Evolutionary conservation across 1,284 basidiomycete species (phyloP), one percentile per base, ranked within the genome.

Genomic region (Leccinum subfulvum): DNA sequence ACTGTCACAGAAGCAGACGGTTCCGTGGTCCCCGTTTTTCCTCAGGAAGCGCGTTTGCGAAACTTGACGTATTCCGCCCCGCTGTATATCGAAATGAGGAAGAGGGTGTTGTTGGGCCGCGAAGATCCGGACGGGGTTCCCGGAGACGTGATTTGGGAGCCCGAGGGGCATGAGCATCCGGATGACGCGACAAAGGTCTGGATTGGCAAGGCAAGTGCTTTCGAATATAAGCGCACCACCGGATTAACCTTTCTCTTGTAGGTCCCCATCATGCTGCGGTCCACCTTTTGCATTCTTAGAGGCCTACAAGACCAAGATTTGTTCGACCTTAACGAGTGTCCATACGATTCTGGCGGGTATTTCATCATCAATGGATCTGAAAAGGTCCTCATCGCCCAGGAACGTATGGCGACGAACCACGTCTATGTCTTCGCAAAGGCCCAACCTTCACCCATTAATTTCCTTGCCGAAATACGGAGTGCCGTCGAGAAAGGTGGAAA

Each of bases 361-460:
- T 99, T 99, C 76, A 94, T 99, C 76, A 98, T 99, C 81, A 99
- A 98, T 71, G 97, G 97, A 30, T 99, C 97, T 1, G 97, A 99
- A 78, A 99, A 99, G 78, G 97, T 99, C 30, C 84, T 99, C 67
- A 99, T 99, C 78, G 97, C 97, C 0, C 97, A 99, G 76, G 97
- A 99, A 77, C 89, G 97, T 59, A 99, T 99, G 96, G 97, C 97
- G 9, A 97, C 95, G 49, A 99, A 99, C 78, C 96, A 98, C 73
- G 97, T 99, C 70, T 99, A 99, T 76, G 96, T 98, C 63, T 99
- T 99, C 76, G 95, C 96, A 63, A 99, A 99, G 77, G 94, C 94
- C 0, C 93, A 98, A 63, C 97, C 97, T 2, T 96, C 95, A 6
- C 94, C 96, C 8, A 94, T 98, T 75, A 97, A 91, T 67, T 98